These are phyloP conservation scores for Chalara sp. DNA, from an alignment of 2,329 filamentous ascomycete genomes.

Conservation along the genomic window DNA sequence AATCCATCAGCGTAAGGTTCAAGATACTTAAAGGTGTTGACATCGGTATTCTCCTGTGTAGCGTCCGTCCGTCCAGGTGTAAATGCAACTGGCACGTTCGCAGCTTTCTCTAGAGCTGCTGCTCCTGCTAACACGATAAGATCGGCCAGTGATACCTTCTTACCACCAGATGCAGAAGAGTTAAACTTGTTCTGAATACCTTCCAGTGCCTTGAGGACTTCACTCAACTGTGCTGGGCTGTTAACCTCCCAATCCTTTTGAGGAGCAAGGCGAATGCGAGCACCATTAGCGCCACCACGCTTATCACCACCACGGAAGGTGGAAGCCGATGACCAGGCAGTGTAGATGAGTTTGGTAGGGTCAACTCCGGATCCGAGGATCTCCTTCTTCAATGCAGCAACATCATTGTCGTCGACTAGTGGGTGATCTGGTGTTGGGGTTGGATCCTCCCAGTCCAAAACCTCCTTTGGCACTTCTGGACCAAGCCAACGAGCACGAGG, in stretches of 20 bases:
- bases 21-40: constrained; percentile 55
- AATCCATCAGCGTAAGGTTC: constrained; percentile 69
- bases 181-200: constrained; percentile 62
- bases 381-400: constrained; percentile 59
- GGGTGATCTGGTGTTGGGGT: constrained; percentile 53
- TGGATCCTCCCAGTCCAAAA: constrained; percentile 69
- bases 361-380: constrained; percentile 58
- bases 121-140: constrained; percentile 69
- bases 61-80: constrained; percentile 67
- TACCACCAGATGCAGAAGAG: constrained; percentile 36
- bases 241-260: constrained; percentile 69
- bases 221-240: constrained; percentile 59
- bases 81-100: constrained; percentile 61
- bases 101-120: constrained; percentile 67
- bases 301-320: constrained; percentile 73
- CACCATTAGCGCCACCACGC: constrained; percentile 76
- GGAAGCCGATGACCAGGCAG: constrained; percentile 64
- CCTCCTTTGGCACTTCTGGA: constrained; percentile 65
- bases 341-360: constrained; percentile 53
- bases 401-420: constrained; percentile 54
- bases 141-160: constrained; percentile 74
- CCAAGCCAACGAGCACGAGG: constrained; percentile 65
- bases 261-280: constrained; percentile 66
- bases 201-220: constrained; percentile 57
- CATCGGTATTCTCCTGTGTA: constrained; percentile 64